Evolutionary conservation across 108 stramenopile genomes (phyloP).

Genomic region (Mayamaea pseudoterrestris): DNA sequence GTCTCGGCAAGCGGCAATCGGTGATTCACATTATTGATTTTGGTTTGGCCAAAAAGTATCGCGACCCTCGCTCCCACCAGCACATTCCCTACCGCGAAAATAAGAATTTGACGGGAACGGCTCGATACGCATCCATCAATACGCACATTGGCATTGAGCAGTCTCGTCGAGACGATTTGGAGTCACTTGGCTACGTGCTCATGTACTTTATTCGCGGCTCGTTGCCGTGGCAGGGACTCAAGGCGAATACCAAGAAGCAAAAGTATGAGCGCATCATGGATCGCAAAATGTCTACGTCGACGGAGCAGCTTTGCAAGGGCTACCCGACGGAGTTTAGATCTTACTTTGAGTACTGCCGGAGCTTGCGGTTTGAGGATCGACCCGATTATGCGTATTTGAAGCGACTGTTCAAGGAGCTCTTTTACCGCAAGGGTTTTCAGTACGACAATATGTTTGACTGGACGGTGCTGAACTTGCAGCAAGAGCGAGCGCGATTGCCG

Average conservation of each 20-base stretch:
- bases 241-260: constrained; percentile 99
- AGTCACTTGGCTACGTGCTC: constrained; percentile 97
- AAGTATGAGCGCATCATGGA: constrained; percentile 99
- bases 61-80: constrained; percentile 97
- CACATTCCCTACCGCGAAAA: constrained; percentile 99
- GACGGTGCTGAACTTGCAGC: constrained; percentile 92
- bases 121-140: constrained; percentile 98
- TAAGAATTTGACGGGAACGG: constrained; percentile 99
- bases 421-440: constrained; percentile 97
- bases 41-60: constrained; percentile 98
- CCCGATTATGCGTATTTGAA: constrained; percentile 99
- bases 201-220: constrained; percentile 99
- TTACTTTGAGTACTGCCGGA: constrained; percentile 99
- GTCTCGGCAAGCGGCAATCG: constrained; percentile 91
- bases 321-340: constrained; percentile 98
- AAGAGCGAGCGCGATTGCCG: constrained; percentile 70
- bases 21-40: constrained; percentile 99
- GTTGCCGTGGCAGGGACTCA: constrained; percentile 99
- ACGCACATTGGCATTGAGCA: constrained; percentile 98
- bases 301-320: constrained; percentile 98
- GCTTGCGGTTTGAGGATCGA: constrained; percentile 96
- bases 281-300: constrained; percentile 97
- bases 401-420: constrained; percentile 92
- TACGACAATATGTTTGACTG: constrained; percentile 99
- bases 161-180: constrained; percentile 94